Evolutionary conservation across 805 yeast genomes (phyloP), one percentile per base, ranked within the genome.

Genomic region (Hanseniaspora valbyensis): DNA sequence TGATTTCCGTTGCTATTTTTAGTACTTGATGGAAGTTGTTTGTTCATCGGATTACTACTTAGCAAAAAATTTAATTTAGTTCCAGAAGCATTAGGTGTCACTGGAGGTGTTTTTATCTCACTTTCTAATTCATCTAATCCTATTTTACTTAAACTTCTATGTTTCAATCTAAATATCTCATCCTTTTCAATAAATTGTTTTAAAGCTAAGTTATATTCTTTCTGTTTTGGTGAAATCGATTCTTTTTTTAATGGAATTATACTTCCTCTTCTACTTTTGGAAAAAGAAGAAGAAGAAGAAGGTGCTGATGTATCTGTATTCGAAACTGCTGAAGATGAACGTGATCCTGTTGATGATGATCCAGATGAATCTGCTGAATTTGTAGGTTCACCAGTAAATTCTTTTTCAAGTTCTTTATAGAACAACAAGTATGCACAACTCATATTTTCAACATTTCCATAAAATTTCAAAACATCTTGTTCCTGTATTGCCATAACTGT

Each of bases 351-450:
- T 16, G 39, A 8, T 34, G 21, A 7, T 14, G 43, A 13, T 6
- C 13, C 14, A n/a, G 21, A 16, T 10, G 32, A 26, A 13, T 7
- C 32, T 22, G n/a, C 18, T 4, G 26, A 18, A 8, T 22, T 19
- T 21, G 29, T 22, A 21, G n/a, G 18, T 8, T 33, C 19, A 14
- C 50, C 29, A 4, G 7, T 22, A 10, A 13, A 5, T 3, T 19
- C 66, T 26, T 74, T 73, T 13, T 69, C 65, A n/a, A 72, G 69
- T 54, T 78, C 81, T 57, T 77, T 80, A 64, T 90, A 90, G 59
- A 89, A 85, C 49, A 92, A 67, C 25, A 92, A 80, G 64, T 92
- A 92, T 0, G 97, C 97, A 25, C 95, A 82, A 0, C 96, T 88
- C 59, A 86, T 72, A 7, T 95, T 92, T 2, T 84, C 82, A 3